A percentile compares a stretch with the other conserved stretches of the same genome.
phyloP scores from a whole-genome alignment of 2,329 filamentous ascomycete genomes.

The Podosphaera aphanis region DNA sequence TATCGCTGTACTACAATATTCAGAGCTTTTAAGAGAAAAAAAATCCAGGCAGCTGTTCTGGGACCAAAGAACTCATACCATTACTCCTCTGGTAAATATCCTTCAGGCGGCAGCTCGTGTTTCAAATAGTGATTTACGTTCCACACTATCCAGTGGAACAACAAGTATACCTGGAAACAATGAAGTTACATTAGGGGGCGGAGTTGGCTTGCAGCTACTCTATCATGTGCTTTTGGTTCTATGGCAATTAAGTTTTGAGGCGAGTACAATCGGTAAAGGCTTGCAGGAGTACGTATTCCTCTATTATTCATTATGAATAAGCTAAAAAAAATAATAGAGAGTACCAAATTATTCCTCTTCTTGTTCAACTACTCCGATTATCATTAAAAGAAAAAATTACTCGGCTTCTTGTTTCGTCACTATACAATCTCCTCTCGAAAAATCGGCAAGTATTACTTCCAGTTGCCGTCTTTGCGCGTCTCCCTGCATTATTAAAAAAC shows the following conservation, averaged over 20 bases:
- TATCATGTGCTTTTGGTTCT: conserved; percentile 85
- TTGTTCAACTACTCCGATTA: conserved; percentile 72
- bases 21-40: conserved; percentile 53
- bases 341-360: conserved; percentile 76
- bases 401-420: conserved; percentile 65
- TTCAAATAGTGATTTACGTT: conserved; percentile 38
- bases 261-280: conserved; percentile 45
- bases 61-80: conserved; percentile 68
- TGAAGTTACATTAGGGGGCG: conserved; percentile 44
- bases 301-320: neutral
- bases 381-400: conserved; percentile 98
- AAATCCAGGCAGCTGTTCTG: conserved; percentile 67
- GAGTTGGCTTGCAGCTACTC: conserved; percentile 74
- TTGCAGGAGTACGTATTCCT: conserved; percentile 49
- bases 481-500: conserved; percentile 45
- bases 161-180: conserved; percentile 32
- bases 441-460: conserved; percentile 57
- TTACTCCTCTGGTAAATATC: conserved; percentile 62
- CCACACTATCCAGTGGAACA: conserved; percentile 36
- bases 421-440: conserved; percentile 57
- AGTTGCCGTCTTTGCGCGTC: conserved; percentile 62
- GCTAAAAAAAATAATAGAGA: conserved; percentile 32
- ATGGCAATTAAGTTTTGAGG: conserved; percentile 95
- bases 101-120: conserved; percentile 56
- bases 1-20: conserved; percentile 83